Evolutionary conservation across 2,329 filamentous ascomycete genomes (phyloP).

Genomic region (Fusarium sp.): DNA sequence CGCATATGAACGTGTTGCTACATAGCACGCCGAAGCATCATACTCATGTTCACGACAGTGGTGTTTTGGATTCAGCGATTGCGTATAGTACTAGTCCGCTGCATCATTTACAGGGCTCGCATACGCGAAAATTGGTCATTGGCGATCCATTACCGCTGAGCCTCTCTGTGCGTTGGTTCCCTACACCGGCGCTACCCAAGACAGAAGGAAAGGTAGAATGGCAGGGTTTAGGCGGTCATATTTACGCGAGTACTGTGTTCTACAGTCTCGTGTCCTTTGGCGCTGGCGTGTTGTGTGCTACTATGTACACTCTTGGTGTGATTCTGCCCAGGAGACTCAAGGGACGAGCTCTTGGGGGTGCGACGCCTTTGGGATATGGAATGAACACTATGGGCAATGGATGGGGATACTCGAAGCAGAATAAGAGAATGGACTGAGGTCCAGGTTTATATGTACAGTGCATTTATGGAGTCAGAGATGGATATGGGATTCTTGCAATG

Average conservation of each 20-base stretch:
- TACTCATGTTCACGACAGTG: slow-evolving; percentile 70
- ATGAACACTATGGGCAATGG: slow-evolving; percentile 63
- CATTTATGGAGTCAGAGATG: slow-evolving; percentile 36
- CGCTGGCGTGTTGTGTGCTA: slow-evolving; percentile 62
- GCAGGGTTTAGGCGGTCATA: slow-evolving; percentile 70
- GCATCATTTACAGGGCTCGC: slow-evolving; percentile 62
- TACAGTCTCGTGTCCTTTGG: slow-evolving; percentile 67
- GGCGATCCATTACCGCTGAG: slow-evolving; percentile 82
- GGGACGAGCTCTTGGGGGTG: slow-evolving; percentile 61
- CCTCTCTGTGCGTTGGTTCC: slow-evolving; percentile 89
- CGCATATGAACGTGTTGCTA: slow-evolving; percentile 87
- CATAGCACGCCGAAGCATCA: slow-evolving; percentile 73
- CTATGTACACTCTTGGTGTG: slow-evolving; percentile 68
- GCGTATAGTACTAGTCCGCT: slow-evolving; percentile 85
- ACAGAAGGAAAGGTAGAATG: slow-evolving; percentile 72
- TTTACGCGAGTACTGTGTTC: slow-evolving; percentile 70
- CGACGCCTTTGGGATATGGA: slow-evolving; percentile 65
- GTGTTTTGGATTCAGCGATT: slow-evolving; percentile 84
- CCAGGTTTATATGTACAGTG: slow-evolving; percentile 7
- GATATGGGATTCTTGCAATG: slow-evolving; percentile 18
- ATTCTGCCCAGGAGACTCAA: slow-evolving; percentile 63
- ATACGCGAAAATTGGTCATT: slow-evolving; percentile 76
- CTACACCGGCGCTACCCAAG: slow-evolving; percentile 73
- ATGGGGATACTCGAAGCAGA: slow-evolving; percentile 57
- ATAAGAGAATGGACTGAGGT: slow-evolving; percentile 60